Conservation (phyloP, 139 green algal genomes). For the Coelastrella sp. region DNA sequence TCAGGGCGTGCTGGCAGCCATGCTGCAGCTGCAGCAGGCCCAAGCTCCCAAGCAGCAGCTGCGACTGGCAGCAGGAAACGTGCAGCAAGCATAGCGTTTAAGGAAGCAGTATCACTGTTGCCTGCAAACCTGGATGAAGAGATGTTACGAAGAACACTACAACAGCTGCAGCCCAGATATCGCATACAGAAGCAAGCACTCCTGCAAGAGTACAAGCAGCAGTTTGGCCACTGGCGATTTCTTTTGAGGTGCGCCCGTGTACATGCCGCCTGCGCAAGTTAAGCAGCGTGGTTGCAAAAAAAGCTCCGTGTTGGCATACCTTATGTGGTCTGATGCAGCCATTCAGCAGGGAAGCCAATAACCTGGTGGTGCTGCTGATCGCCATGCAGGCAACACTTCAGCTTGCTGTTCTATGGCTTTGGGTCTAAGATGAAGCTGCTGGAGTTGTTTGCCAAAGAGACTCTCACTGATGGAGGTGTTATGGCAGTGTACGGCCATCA, state of each 20-base stretch:
- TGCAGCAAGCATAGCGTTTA: not conserved
- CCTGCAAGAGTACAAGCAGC: not conserved
- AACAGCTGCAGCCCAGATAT: slow-evolving; percentile 49
- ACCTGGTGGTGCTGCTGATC: not conserved
- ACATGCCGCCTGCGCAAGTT: not conserved
- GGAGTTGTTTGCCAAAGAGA: slow-evolving; percentile 72
- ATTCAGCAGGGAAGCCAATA: too few relatives aligned
- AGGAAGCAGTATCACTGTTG: slow-evolving; percentile 26
- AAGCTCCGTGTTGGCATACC: too few relatives aligned
- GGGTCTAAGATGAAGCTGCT: slow-evolving; percentile 87
- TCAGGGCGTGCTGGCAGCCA: slow-evolving; percentile 10
- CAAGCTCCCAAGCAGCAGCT: slow-evolving; percentile 31
- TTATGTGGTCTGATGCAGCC: too few relatives aligned
- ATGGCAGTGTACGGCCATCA: slow-evolving; percentile 71
- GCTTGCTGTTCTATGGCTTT: slow-evolving; percentile 89
- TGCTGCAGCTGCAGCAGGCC: slow-evolving; percentile 9
- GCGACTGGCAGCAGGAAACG: not conserved
- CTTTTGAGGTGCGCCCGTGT: slow-evolving; percentile 45
- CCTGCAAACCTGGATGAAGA: slow-evolving; percentile 49
- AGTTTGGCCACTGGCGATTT: slow-evolving; percentile 52
- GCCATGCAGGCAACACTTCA: slow-evolving; percentile 69
- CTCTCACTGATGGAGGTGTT: slow-evolving; percentile 63
- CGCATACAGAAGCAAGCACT: slow-evolving; percentile 49
- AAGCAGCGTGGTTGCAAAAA: too few relatives aligned
- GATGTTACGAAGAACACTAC: slow-evolving; percentile 16